phyloP scores from a whole-genome alignment of 805 yeast genomes.

The Metschnikowia bowlesiae region DNA sequence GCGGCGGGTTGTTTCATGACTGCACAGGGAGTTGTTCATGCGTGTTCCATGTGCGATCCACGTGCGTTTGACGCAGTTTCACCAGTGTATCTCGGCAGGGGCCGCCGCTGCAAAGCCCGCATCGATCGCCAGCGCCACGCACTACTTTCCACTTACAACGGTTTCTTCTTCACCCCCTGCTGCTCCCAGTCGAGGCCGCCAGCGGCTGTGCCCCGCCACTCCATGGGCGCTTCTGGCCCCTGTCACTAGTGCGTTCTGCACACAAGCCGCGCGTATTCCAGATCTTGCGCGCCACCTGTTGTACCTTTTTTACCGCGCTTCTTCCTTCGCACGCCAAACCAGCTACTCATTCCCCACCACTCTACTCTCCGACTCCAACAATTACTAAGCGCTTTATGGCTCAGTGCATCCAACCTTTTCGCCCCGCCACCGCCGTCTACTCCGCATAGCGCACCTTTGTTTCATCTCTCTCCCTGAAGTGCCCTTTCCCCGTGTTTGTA shows the following conservation, averaged over 20 bases:
- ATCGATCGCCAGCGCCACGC: neutral
- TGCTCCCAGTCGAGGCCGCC: neutral
- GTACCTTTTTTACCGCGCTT: conserved; percentile 6
- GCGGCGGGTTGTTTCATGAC: conserved; percentile 1
- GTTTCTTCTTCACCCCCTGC: neutral
- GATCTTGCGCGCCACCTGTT: conserved; percentile 1
- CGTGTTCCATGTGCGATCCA: conserved; percentile 3
- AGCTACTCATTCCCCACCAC: neutral
- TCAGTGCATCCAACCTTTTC: too few relatives aligned
- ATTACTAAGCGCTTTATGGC: neutral
- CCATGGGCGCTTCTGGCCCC: neutral
- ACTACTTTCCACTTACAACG: neutral
- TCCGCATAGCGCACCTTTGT: neutral
- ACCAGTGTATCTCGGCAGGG: neutral
- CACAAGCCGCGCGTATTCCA: neutral
- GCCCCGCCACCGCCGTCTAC: neutral
- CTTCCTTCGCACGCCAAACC: neutral
- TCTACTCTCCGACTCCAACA: neutral
- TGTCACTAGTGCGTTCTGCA: neutral
- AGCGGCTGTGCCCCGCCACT: too few relatives aligned
- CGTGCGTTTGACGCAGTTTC: conserved; percentile 2
- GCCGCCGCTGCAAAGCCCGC: neutral
- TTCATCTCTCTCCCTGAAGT: too few relatives aligned
- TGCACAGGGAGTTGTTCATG: neutral
- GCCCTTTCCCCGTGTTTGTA: too few relatives aligned